Percentiles rank a stretch among this genome's conserved stretches.
Evolutionary conservation across 1,284 basidiomycete species (phyloP).

Genomic region (Pholiota adiposa): DNA sequence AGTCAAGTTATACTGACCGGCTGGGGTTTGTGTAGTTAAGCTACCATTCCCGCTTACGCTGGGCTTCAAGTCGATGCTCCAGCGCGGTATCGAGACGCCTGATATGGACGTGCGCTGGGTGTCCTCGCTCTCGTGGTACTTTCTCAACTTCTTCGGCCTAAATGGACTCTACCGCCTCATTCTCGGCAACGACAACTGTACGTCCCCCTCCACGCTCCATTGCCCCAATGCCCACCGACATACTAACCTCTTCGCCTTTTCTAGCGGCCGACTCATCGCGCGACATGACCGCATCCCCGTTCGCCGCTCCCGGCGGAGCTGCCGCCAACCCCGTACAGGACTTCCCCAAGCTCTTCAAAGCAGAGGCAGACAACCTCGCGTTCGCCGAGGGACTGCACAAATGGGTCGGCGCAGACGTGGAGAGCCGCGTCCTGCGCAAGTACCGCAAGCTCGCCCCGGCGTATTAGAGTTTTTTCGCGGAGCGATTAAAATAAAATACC

Average conservation of each 20-base stretch:
- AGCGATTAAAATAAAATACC: conserved; percentile 7
- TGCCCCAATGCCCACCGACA: neutral
- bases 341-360: conserved; percentile 88
- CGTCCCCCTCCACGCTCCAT: neutral
- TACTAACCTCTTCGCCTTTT: conserved; percentile 3
- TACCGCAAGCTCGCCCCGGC: conserved; percentile 58
- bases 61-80: conserved; percentile 99
- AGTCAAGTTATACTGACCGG: too few relatives aligned
- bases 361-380: conserved; percentile 92
- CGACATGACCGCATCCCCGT: conserved; percentile 75
- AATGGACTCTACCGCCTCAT: conserved; percentile 95
- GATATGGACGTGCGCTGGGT: conserved; percentile 99
- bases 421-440: conserved; percentile 75
- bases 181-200: conserved; percentile 90
- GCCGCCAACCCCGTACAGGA: conserved; percentile 67
- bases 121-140: conserved; percentile 98
- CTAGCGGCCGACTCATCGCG: conserved; percentile 78
- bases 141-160: conserved; percentile 97
- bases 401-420: conserved; percentile 83
- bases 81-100: conserved; percentile 92
- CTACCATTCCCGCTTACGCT: conserved; percentile 96
- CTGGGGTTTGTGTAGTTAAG: conserved; percentile 71
- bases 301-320: conserved; percentile 54
- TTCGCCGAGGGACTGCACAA: conserved; percentile 85
- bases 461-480: conserved; percentile 17